Percentiles rank a stretch among this genome's conserved stretches.
Evolutionary conservation across 306 rosid species (phyloP).

Genomic region (Acacia melanoxylon): DNA sequence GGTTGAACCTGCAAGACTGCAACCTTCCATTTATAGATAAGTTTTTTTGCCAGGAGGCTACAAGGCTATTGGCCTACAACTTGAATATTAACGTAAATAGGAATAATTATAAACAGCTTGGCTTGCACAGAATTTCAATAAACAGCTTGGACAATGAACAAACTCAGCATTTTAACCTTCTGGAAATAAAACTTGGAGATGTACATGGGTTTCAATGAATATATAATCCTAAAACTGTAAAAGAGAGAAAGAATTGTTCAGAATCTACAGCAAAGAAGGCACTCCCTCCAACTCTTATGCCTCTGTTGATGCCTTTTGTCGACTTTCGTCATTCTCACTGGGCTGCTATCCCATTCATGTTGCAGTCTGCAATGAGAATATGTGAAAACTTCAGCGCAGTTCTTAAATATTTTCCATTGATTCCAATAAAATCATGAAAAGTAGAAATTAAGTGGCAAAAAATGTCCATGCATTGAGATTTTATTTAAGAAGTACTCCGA

Average conservation of each 20-base stretch:
- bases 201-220: constrained; percentile 28
- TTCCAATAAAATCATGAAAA: not conserved
- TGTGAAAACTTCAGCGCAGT: not conserved
- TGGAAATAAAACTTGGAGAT: constrained; percentile 43
- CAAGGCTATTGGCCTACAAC: not conserved
- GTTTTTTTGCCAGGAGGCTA: too few relatives aligned
- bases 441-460: too few relatives aligned
- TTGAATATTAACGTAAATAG: not conserved
- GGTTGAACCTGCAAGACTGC: too few relatives aligned
- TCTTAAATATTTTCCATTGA: not conserved
- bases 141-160: not conserved
- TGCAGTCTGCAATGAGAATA: constrained; percentile 60
- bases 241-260: constrained; percentile 34
- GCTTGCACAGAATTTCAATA: constrained; percentile 12
- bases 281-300: constrained; percentile 57
- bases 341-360: constrained; percentile 87
- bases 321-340: constrained; percentile 84
- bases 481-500: not conserved
- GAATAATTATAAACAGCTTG: constrained; percentile 25
- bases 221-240: constrained; percentile 41
- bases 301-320: constrained; percentile 51
- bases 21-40: too few relatives aligned
- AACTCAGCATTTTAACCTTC: constrained; percentile 38
- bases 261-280: constrained; percentile 89
- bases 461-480: not conserved